These are phyloP conservation scores for Pyrenochaeta sp. DNA, from an alignment of 2,329 filamentous ascomycete genomes.

Conservation along the genomic window DNA sequence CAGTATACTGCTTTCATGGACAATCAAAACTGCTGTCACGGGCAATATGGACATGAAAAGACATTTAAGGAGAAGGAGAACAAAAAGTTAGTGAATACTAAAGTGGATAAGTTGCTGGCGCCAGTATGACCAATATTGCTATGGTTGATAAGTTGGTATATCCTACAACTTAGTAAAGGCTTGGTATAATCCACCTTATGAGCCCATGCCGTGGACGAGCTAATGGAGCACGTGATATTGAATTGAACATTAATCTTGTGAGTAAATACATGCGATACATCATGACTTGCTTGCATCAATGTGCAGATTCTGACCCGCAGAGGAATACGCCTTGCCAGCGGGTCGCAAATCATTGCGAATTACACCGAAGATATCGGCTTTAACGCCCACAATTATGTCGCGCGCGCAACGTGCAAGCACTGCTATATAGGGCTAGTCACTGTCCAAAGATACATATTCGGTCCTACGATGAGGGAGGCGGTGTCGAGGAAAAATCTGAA, in stretches of 20 bases:
- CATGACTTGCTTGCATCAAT: slow-evolving; percentile 37
- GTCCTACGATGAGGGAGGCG: background rate
- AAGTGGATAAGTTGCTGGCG: too few relatives aligned
- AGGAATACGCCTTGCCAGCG: slow-evolving; percentile 18
- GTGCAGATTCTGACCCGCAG: slow-evolving; percentile 33
- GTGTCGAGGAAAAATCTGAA: background rate
- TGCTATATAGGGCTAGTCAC: background rate
- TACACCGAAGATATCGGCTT: background rate
- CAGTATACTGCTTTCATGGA: too few relatives aligned
- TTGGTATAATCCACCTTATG: too few relatives aligned
- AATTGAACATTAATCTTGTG: background rate
- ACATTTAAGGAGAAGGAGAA: too few relatives aligned
- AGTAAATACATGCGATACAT: slow-evolving; percentile 9
- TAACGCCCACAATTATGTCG: background rate
- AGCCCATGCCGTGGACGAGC: too few relatives aligned
- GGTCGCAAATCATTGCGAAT: slow-evolving; percentile 7
- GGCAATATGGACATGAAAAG: too few relatives aligned
- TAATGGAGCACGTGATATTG: too few relatives aligned
- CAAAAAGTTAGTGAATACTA: too few relatives aligned
- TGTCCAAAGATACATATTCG: background rate
- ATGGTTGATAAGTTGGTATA: too few relatives aligned
- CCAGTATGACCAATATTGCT: too few relatives aligned
- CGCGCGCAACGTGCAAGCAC: background rate
- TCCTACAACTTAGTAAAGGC: too few relatives aligned
- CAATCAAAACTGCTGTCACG: too few relatives aligned